A percentile compares a stretch with the other conserved stretches of the same genome.
Conservation (phyloP, 2,329 filamentous ascomycete species). For the Microsporum canis region DNA sequence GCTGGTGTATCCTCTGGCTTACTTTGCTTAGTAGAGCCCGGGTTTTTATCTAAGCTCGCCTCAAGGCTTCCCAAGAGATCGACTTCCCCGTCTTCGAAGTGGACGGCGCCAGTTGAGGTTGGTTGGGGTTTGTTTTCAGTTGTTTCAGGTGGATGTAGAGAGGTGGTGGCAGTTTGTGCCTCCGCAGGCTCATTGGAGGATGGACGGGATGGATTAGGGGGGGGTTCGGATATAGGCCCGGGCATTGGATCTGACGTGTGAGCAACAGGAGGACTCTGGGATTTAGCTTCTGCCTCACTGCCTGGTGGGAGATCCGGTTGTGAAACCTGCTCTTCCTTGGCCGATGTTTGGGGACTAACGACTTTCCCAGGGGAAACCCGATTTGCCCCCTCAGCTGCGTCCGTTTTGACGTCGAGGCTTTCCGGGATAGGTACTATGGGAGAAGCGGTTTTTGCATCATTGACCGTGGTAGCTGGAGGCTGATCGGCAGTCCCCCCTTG, state of each 20-base stretch:
- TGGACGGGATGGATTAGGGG: background rate
- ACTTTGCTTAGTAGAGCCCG: background rate
- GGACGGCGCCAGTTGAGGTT: conserved; percentile 2
- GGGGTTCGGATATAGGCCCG: background rate
- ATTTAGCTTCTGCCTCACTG: background rate
- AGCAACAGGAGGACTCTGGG: conserved; percentile 2
- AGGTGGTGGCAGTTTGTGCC: background rate
- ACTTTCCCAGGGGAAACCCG: background rate
- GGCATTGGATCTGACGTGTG: background rate
- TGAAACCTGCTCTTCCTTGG: background rate
- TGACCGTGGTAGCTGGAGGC: background rate
- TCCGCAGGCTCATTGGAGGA: background rate
- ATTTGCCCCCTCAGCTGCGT: background rate
- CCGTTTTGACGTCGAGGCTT: background rate
- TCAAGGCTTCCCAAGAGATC: conserved; percentile 41
- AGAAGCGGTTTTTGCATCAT: background rate
- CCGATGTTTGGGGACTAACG: background rate
- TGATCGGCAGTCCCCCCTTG: background rate
- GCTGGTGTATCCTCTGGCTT: background rate
- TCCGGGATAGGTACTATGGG: background rate
- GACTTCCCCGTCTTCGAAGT: conserved; percentile 28
- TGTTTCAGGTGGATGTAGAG: background rate
- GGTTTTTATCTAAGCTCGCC: conserved; percentile 25
- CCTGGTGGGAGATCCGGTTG: background rate
- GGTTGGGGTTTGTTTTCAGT: background rate